Base-by-base conservation (phyloP, 2,329 filamentous ascomycete genomes). In the Boeremia lycopersici region DNA sequence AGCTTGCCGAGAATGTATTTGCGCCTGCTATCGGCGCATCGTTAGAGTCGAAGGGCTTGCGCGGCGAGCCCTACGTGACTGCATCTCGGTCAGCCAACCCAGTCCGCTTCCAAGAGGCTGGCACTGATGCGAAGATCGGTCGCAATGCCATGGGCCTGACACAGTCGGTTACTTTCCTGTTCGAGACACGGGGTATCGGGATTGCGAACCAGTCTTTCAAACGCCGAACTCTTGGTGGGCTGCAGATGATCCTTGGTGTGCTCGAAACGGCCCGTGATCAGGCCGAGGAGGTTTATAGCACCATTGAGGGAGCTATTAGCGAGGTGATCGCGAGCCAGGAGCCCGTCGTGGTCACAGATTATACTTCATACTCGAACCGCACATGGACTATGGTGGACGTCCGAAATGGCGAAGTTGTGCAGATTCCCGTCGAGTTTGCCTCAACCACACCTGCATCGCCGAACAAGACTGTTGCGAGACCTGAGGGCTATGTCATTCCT, bases 111-210 rank as follows among this genome's bases (percentile, higher is more conserved):
- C 55, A 68, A 9, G 74, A 75, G 58, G 73, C 73, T 2, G 71
- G 68, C 4, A 74, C 67, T 4, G 71, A 74, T 42, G 71, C 70
- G 4, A 74, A 72, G 41, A 75, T 74, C 33, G 73, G 72, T 1
- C 67, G 73, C 17, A 75, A 76, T 34, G 68, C 68, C 12, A 73
- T 75, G 67, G 74, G 71, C 2, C 58, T 75, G 7, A 70, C 68
- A 1, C 74, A 76, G 48, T 66, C 64, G 12, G 53, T 75, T 1
- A 70, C 69, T 0, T 74, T 75, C 41, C 64, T 76, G 6, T 72
- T 69, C 43, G 73, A 76, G 51, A 69, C 67, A 6, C 62, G 74
- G 6, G 74, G 74, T 3, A 74, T 76, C 17, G 68, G 69, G 0
- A 65, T 76, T 23, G 73, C 74, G 4, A 60, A 67, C 48, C 72